These are phyloP conservation scores for Apiospora saccharicola DNA, from an alignment of 2,329 filamentous ascomycete genomes.

Conservation along the genomic window DNA sequence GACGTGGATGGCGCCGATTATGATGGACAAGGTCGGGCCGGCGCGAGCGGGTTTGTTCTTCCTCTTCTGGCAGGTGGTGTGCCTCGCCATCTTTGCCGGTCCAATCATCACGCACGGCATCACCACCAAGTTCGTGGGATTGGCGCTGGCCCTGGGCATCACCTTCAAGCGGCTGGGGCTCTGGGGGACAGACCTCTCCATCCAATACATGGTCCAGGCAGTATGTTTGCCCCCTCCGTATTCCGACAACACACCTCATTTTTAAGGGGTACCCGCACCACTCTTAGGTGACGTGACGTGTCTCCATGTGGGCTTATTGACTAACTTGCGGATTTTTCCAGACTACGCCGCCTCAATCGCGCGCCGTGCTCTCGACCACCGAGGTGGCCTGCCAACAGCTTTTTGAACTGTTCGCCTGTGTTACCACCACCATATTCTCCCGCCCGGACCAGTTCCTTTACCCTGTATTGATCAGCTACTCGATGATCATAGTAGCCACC, in stretches of 20 bases:
- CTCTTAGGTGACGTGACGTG: background rate
- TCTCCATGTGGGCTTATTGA: background rate
- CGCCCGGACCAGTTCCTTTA: slow-evolving; percentile 17
- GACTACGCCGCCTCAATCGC: slow-evolving; percentile 14
- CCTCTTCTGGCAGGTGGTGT: slow-evolving; percentile 2
- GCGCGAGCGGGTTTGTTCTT: slow-evolving; percentile 19
- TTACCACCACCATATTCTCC: slow-evolving; percentile 11
- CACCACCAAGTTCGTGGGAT: slow-evolving; percentile 1
- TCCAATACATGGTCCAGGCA: slow-evolving; percentile 14
- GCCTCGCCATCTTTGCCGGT: slow-evolving; percentile 4
- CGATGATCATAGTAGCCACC: slow-evolving; percentile 18
- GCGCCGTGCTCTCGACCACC: slow-evolving; percentile 1
- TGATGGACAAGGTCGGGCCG: slow-evolving; percentile 19
- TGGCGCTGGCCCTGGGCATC: slow-evolving; percentile 9
- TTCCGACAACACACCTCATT: background rate
- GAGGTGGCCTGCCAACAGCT: slow-evolving; percentile 15
- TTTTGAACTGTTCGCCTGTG: slow-evolving; percentile 3
- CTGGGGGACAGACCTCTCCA: slow-evolving; percentile 14
- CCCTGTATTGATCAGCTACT: slow-evolving; percentile 22
- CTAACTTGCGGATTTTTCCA: background rate
- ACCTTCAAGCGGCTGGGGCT: slow-evolving; percentile 8
- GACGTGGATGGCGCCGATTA: background rate
- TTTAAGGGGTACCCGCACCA: background rate
- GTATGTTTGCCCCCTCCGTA: background rate
- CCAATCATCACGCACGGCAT: slow-evolving; percentile 1